Evolutionary conservation across 164 flowering plant species (phyloP).

Genomic region (Macadamia integrifolia): DNA sequence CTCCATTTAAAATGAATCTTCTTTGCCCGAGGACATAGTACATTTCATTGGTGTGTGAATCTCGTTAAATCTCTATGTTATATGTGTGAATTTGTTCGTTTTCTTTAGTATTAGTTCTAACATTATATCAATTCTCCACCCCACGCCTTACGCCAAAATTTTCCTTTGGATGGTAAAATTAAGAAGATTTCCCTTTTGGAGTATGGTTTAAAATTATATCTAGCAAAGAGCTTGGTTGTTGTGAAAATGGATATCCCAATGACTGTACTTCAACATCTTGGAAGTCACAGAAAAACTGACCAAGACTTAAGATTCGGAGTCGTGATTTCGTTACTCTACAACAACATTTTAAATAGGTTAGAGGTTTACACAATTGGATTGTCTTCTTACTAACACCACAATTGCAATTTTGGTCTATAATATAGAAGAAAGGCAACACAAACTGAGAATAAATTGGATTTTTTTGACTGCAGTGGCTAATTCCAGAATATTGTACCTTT

Average conservation of each 20-base stretch:
- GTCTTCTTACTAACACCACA: too few relatives aligned
- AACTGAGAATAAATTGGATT: too few relatives aligned
- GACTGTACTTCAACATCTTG: conserved; percentile 12
- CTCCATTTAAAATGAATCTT: too few relatives aligned
- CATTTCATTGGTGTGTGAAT: too few relatives aligned
- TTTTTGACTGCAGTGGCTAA: too few relatives aligned
- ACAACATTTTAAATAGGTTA: conserved; percentile 62
- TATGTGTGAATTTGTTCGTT: too few relatives aligned
- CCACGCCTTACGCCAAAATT: conserved; percentile 70
- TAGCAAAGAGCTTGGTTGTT: conserved; percentile 15
- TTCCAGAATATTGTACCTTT: too few relatives aligned
- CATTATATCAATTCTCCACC: conserved; percentile 61
- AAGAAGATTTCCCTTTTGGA: conserved; percentile 77
- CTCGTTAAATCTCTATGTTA: too few relatives aligned
- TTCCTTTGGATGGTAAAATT: conserved; percentile 61
- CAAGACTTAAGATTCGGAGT: conserved; percentile 12
- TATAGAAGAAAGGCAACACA: too few relatives aligned
- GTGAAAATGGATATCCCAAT: conserved; percentile 5
- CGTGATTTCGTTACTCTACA: conserved; percentile 52
- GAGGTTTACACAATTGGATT: conserved; percentile 7
- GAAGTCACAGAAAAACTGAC: conserved; percentile 12
- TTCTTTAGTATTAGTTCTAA: too few relatives aligned
- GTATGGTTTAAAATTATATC: conserved; percentile 64
- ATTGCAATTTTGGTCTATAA: too few relatives aligned
- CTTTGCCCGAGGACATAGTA: too few relatives aligned